phyloP scores from a whole-genome alignment of 495 filamentous ascomycete species.

The Xylaria venustula region DNA sequence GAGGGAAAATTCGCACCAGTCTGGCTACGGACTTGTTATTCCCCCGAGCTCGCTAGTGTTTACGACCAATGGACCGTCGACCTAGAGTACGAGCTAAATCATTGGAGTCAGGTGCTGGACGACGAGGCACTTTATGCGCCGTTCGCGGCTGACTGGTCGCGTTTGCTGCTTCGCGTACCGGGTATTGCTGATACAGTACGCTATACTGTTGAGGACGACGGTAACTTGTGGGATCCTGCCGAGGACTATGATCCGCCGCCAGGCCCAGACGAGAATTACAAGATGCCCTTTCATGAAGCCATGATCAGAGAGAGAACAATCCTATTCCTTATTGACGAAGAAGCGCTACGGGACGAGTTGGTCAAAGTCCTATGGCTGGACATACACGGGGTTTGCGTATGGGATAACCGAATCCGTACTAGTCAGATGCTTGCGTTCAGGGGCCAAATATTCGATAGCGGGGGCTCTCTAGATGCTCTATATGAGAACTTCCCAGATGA shows the following conservation, averaged over 20 bases:
- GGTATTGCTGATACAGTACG: background rate
- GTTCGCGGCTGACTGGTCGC: background rate
- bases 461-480: background rate
- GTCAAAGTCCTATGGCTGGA: constrained; percentile 10
- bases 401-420: constrained; percentile 2
- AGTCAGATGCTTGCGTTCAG: background rate
- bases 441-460: background rate
- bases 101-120: background rate
- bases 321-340: constrained; percentile 3
- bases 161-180: background rate
- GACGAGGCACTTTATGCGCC: background rate
- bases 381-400: background rate
- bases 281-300: background rate
- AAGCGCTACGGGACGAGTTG: background rate
- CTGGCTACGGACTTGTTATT: constrained; percentile 7
- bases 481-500: background rate
- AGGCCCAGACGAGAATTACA: background rate
- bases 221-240: background rate
- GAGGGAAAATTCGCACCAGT: background rate
- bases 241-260: background rate
- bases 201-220: background rate
- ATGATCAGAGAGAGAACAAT: constrained; percentile 1
- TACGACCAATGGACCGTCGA: background rate
- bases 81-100: background rate
- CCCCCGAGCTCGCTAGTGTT: background rate